phyloP scores from a whole-genome alignment of 495 filamentous ascomycete genomes.

The Penicillium egyptiacum region DNA sequence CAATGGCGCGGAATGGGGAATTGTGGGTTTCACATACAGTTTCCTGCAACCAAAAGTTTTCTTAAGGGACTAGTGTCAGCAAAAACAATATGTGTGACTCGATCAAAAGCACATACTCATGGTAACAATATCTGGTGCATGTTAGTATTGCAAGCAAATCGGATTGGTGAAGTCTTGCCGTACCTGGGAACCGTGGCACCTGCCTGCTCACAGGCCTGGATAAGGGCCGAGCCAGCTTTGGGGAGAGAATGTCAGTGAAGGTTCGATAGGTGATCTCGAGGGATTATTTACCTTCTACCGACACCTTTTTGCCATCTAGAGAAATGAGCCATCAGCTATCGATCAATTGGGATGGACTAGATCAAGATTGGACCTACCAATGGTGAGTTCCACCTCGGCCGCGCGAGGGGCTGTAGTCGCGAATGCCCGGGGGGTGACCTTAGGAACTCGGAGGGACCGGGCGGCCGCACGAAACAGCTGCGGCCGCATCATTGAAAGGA shows the following conservation, averaged over 20 bases:
- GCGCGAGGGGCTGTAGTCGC: constrained; percentile 66
- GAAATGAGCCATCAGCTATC: constrained; percentile 11
- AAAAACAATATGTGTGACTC: constrained; percentile 12
- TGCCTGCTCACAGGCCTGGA: constrained; percentile 98
- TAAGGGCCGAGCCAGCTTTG: constrained; percentile 79
- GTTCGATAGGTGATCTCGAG: constrained; percentile 14
- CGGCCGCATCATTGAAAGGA: constrained; percentile 74
- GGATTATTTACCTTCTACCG: constrained; percentile 74
- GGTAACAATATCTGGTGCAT: constrained; percentile 88
- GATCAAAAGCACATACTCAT: constrained; percentile 65
- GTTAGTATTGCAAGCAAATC: constrained; percentile 36
- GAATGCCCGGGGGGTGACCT: constrained; percentile 69
- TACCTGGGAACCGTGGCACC: constrained; percentile 86
- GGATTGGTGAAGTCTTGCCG: constrained; percentile 14
- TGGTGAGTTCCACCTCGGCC: constrained; percentile 92
- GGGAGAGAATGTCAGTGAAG: constrained; percentile 28
- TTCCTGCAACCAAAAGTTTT: constrained; percentile 97
- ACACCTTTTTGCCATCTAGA: constrained; percentile 92
- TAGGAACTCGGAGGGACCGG: constrained; percentile 67
- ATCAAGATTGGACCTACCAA: constrained; percentile 60
- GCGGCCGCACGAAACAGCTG: constrained; percentile 82
- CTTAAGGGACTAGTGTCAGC: constrained; percentile 46
- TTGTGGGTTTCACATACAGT: constrained; percentile 58
- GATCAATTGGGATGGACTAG: constrained; percentile 24
- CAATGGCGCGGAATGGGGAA: neutral